Evolutionary conservation across 1,139 yeast species (phyloP).

Genomic region (Lodderomyces jiufengensis): DNA sequence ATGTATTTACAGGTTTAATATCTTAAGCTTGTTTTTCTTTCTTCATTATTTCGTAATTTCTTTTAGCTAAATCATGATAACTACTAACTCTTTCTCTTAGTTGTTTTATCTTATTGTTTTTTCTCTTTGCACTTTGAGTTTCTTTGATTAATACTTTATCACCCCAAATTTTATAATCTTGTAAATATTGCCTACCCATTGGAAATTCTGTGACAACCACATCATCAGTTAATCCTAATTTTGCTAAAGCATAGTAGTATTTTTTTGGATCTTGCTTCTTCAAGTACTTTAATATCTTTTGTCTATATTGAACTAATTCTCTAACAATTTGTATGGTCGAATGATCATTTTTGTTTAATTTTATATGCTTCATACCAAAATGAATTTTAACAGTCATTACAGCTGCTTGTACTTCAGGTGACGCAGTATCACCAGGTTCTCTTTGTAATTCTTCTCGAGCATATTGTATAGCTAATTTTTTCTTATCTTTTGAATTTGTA

Average conservation of each 20-base stretch:
- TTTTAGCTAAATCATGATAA: slow-evolving; percentile 41
- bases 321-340: slow-evolving; percentile 67
- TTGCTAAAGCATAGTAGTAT: slow-evolving; percentile 82
- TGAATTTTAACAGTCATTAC: slow-evolving; percentile 78
- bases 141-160: slow-evolving; percentile 45
- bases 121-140: slow-evolving; percentile 30
- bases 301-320: slow-evolving; percentile 86
- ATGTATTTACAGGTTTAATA: slow-evolving; percentile 3
- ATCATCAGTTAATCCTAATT: slow-evolving; percentile 82
- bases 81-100: slow-evolving; percentile 41
- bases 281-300: slow-evolving; percentile 74
- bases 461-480: slow-evolving; percentile 54
- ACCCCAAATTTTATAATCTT: slow-evolving; percentile 83
- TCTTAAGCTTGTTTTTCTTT: slow-evolving; percentile 1
- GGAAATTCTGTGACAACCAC: slow-evolving; percentile 77
- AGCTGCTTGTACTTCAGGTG: slow-evolving; percentile 96
- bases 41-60: slow-evolving; percentile 25
- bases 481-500: slow-evolving; percentile 56
- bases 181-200: slow-evolving; percentile 80
- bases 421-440: slow-evolving; percentile 87
- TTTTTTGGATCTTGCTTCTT: slow-evolving; percentile 74
- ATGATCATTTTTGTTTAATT: slow-evolving; percentile 70
- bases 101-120: slow-evolving; percentile 30
- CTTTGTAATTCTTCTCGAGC: slow-evolving; percentile 81
- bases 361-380: slow-evolving; percentile 72